Evolutionary conservation across 1,139 yeast species (phyloP).

Genomic region (Blastobotrys aristatus): DNA sequence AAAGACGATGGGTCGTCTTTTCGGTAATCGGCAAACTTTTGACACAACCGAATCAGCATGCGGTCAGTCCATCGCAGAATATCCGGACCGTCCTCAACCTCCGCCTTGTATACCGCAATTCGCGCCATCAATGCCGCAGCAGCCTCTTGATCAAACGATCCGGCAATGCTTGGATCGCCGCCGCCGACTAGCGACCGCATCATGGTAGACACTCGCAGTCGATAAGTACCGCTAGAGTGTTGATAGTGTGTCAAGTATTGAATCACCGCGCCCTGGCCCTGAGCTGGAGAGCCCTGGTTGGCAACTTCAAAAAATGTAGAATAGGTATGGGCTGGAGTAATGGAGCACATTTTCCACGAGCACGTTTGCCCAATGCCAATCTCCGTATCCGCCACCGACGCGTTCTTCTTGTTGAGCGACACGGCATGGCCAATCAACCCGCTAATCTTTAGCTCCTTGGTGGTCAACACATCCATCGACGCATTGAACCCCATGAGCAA

Average conservation of each 20-base stretch:
- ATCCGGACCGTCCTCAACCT: constrained; percentile 64
- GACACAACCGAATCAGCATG: constrained; percentile 75
- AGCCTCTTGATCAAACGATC: constrained; percentile 95
- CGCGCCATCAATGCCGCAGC: constrained; percentile 96
- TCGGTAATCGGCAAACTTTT: constrained; percentile 80
- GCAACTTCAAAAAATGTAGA: constrained; percentile 83
- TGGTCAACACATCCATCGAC: constrained; percentile 78
- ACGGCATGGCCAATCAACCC: constrained; percentile 95
- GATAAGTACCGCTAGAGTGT: constrained; percentile 53
- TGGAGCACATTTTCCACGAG: constrained; percentile 78
- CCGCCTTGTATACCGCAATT: constrained; percentile 84
- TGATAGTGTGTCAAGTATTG: constrained; percentile 79
- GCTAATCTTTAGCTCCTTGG: constrained; percentile 81
- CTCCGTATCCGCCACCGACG: constrained; percentile 84
- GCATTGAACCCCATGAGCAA: constrained; percentile 64
- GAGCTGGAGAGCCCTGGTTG: constrained; percentile 43
- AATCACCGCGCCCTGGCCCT: constrained; percentile 66
- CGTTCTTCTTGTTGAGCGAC: constrained; percentile 47
- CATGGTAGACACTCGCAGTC: constrained; percentile 88
- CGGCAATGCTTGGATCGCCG: constrained; percentile 49
- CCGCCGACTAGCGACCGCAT: constrained; percentile 54
- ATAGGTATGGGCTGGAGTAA: constrained; percentile 84
- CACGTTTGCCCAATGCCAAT: constrained; percentile 92
- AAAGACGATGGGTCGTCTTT: constrained; percentile 74
- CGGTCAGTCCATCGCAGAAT: constrained; percentile 84